Conservation (phyloP, 306 rosid genomes). For the Vigna hirtella region DNA sequence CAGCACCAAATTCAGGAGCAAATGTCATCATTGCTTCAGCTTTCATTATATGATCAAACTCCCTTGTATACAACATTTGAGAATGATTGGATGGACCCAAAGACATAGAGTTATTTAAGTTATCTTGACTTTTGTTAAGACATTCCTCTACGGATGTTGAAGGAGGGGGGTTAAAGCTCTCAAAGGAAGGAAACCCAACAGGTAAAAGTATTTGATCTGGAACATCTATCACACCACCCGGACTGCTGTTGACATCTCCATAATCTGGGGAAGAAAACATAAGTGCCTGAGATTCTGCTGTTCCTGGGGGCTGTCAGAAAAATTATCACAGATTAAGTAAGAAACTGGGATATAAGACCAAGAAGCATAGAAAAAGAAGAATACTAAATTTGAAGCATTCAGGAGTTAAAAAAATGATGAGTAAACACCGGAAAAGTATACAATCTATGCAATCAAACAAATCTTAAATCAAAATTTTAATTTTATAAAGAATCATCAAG, state of each 20-base stretch:
- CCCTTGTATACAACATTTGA: constrained; percentile 63
- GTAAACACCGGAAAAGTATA: constrained; percentile 27
- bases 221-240: constrained; percentile 78
- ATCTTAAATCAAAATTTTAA: constrained; percentile 13
- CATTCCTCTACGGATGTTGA: constrained; percentile 68
- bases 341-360: constrained; percentile 25
- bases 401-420: constrained; percentile 12
- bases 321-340: constrained; percentile 53
- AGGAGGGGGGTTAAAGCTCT: constrained; percentile 74
- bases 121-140: constrained; percentile 67
- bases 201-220: constrained; percentile 78
- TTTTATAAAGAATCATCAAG: constrained; percentile 11
- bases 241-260: constrained; percentile 82
- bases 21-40: constrained; percentile 97
- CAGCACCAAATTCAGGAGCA: constrained; percentile 98
- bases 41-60: constrained; percentile 89
- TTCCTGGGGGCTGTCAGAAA: constrained; percentile 94
- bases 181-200: constrained; percentile 78
- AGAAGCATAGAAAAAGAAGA: constrained; percentile 23
- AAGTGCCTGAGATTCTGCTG: constrained; percentile 90
- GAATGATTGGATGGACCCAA: constrained; percentile 59
- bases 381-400: constrained; percentile 34
- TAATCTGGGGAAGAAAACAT: constrained; percentile 75
- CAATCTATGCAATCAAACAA: constrained; percentile 31
- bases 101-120: constrained; percentile 55